These are phyloP conservation scores for Globisporangium splendens DNA, from an alignment of 352 stramenopile genomes.

Conservation along the genomic window DNA sequence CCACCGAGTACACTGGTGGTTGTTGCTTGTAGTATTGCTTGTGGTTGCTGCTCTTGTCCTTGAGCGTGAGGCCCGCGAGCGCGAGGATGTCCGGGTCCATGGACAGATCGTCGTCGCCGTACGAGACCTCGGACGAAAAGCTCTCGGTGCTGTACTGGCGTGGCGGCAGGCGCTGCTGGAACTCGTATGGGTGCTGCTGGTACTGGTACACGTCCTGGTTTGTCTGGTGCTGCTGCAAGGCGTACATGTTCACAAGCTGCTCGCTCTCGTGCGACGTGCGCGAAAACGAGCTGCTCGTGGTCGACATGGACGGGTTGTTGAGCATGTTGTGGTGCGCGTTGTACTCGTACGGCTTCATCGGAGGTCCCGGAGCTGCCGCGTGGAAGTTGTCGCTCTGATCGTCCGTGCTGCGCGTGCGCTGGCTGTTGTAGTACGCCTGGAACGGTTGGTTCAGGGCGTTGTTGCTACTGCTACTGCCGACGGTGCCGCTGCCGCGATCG, in stretches of 20 bases:
- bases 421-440: constrained; percentile 14
- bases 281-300: constrained; percentile 52
- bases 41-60: constrained; percentile 13
- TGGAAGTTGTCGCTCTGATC: constrained; percentile 7
- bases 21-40: neutral
- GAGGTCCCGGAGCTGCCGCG: neutral
- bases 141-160: constrained; percentile 13
- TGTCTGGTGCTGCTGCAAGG: constrained; percentile 10
- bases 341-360: constrained; percentile 18
- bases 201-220: neutral
- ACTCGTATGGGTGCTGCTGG: neutral
- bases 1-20: constrained; percentile 1
- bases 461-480: constrained; percentile 17
- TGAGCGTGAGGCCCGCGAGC: constrained; percentile 39
- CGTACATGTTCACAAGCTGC: constrained; percentile 12
- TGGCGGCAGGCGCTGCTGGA: no score
- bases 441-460: constrained; percentile 20
- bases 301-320: constrained; percentile 49
- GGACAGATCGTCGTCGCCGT: constrained; percentile 40
- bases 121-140: constrained; percentile 40
- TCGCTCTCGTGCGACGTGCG: constrained; percentile 26
- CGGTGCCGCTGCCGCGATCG: constrained; percentile 14
- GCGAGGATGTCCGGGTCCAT: constrained; percentile 52
- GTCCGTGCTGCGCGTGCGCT: constrained; percentile 16
- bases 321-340: constrained; percentile 11